These are phyloP conservation scores for Penicillium simplicissimum DNA, from an alignment of 495 filamentous ascomycete genomes.

Conservation along the genomic window DNA sequence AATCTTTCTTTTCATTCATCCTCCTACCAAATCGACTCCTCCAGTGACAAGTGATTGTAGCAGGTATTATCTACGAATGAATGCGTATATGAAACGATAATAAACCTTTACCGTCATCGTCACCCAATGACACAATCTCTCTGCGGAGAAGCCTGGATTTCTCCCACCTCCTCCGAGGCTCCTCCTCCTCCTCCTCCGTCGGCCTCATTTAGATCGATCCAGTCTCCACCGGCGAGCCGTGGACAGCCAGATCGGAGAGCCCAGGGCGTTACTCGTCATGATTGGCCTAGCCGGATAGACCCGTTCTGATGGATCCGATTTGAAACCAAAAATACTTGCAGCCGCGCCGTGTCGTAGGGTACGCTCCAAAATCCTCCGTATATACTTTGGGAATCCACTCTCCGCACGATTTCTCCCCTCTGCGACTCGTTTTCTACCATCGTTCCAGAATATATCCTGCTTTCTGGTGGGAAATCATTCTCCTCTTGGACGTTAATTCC, in stretches of 20 bases:
- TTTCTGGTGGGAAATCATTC: slow-evolving; percentile 13
- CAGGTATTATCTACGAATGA: neutral
- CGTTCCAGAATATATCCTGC: slow-evolving; percentile 29
- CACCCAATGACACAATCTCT: no score
- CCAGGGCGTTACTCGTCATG: slow-evolving; percentile 12
- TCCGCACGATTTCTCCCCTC: slow-evolving; percentile 22
- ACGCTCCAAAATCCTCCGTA: slow-evolving; percentile 23
- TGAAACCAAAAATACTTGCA: slow-evolving; percentile 15
- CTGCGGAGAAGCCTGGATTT: neutral
- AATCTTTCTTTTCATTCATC: neutral
- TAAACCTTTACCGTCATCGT: neutral
- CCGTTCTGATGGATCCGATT: slow-evolving; percentile 37
- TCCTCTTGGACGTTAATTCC: slow-evolving; percentile 7
- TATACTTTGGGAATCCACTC: slow-evolving; percentile 23
- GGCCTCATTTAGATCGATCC: slow-evolving; percentile 27
- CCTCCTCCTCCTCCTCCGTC: slow-evolving; percentile 12
- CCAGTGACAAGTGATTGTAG: neutral
- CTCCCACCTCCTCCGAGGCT: slow-evolving; percentile 16
- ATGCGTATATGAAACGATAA: neutral
- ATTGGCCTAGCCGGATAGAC: slow-evolving; percentile 36
- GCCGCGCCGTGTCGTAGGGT: neutral
- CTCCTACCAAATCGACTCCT: neutral
- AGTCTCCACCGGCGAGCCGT: slow-evolving; percentile 27
- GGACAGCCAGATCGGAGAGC: slow-evolving; percentile 26
- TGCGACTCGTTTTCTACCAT: slow-evolving; percentile 22